Conservation (phyloP, 2,329 filamentous ascomycete genomes). For the Colletotrichum liaoningense region DNA sequence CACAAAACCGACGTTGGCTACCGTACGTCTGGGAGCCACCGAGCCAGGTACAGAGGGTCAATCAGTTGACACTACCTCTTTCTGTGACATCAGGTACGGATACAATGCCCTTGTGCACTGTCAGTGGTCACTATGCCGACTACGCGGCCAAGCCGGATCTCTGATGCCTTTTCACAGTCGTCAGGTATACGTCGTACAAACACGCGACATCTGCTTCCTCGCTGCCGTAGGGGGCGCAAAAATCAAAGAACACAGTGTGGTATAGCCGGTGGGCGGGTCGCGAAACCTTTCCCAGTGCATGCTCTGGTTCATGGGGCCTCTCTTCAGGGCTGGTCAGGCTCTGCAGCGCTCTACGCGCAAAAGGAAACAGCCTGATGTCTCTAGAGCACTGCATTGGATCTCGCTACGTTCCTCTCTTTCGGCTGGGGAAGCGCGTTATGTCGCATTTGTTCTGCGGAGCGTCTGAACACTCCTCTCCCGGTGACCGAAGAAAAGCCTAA, state of each 20-base stretch:
- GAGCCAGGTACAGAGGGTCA: background rate
- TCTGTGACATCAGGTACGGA: background rate
- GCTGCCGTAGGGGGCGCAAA: background rate
- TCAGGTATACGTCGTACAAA: background rate
- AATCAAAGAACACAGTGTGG: background rate
- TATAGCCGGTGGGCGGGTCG: background rate
- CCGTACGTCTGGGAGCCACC: too few species aligned
- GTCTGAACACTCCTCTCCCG: constrained; percentile 21
- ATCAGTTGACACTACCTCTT: constrained; percentile 18
- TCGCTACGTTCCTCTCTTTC: constrained; percentile 7
- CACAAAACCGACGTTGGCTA: background rate
- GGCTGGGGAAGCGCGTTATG: constrained; percentile 6
- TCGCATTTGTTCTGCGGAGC: constrained; percentile 16
- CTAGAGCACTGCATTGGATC: background rate
- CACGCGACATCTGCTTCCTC: background rate
- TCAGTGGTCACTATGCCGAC: constrained; percentile 1
- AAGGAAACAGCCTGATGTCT: background rate
- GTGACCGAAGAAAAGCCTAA: constrained; percentile 32
- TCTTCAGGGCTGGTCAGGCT: background rate
- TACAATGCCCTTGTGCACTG: constrained; percentile 9
- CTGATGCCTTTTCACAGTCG: background rate
- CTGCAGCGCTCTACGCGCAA: background rate
- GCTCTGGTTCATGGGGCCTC: background rate
- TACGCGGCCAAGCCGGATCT: constrained; percentile 20
- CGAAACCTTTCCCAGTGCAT: background rate